A percentile compares a stretch with the other conserved stretches of the same genome.
Conservation (phyloP, 306 rosid species). For the Parietaria judaica region DNA sequence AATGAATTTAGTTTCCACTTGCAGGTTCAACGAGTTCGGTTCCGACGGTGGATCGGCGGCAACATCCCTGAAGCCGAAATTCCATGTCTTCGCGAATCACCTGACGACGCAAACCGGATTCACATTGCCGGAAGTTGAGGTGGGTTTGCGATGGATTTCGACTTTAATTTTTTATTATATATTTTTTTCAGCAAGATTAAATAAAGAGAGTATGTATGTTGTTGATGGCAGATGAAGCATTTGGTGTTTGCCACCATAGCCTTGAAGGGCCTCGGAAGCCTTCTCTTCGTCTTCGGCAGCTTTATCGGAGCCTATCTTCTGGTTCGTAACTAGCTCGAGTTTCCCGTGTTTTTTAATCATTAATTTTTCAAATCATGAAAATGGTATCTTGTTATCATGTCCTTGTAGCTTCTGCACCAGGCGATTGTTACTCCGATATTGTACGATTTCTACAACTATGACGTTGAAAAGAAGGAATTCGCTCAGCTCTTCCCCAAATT, state of each 20-base stretch:
- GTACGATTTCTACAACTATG: constrained; percentile 65
- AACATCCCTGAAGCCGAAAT: constrained; percentile 38
- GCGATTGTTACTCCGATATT: constrained; percentile 42
- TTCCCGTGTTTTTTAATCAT: background rate
- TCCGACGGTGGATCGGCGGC: constrained; percentile 55
- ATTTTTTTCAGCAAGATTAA: background rate
- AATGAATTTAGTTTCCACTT: constrained; percentile 11
- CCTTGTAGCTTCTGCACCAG: constrained; percentile 52
- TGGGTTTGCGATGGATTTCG: constrained; percentile 31
- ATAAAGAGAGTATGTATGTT: constrained; percentile 9
- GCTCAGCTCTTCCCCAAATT: constrained; percentile 50
- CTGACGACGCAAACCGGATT: constrained; percentile 35
- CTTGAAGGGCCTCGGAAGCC: constrained; percentile 51
- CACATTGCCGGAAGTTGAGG: constrained; percentile 41
- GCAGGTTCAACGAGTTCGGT: constrained; percentile 51
- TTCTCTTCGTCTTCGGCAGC: constrained; percentile 50
- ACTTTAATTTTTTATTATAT: background rate
- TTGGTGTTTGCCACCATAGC: constrained; percentile 39
- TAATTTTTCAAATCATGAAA: background rate
- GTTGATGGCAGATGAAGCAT: constrained; percentile 33
- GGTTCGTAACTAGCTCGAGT: constrained; percentile 26
- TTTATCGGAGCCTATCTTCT: constrained; percentile 50
- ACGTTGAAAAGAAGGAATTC: constrained; percentile 45
- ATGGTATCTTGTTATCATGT: background rate
- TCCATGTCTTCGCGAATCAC: constrained; percentile 30